phyloP scores from a whole-genome alignment of 75 land plant genomes.

The Pinus taeda region DNA sequence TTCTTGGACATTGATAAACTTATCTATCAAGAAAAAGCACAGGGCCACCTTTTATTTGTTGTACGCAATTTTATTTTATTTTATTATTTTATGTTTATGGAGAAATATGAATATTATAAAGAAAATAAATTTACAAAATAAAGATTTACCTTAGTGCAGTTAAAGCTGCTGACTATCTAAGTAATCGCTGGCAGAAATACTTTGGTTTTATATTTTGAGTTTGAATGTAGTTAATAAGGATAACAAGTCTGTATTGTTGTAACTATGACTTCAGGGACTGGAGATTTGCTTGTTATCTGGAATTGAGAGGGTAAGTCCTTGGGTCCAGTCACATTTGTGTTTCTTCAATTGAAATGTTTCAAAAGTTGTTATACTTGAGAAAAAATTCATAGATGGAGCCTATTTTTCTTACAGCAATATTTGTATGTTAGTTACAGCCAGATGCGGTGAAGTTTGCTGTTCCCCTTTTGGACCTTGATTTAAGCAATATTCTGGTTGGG shows the following conservation, averaged over 20 bases:
- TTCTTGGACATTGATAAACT: too few species aligned
- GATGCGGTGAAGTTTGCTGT: conserved; percentile 86
- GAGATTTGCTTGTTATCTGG: conserved; percentile 64
- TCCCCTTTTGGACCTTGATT: conserved; percentile 58
- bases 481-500: conserved; percentile 40
- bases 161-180: too few species aligned
- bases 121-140: too few species aligned
- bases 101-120: too few species aligned
- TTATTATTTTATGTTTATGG: too few species aligned
- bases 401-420: conserved; percentile 12
- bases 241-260: conserved; percentile 6
- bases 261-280: conserved; percentile 55
- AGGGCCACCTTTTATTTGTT: neutral
- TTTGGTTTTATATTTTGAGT: neutral
- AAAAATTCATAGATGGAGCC: neutral
- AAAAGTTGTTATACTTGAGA: neutral
- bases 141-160: too few species aligned
- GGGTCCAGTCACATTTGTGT: neutral
- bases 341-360: neutral
- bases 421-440: conserved; percentile 38
- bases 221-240: neutral
- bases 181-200: too few species aligned
- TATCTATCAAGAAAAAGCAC: neutral
- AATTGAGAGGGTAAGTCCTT: conserved; percentile 54
- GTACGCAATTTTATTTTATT: too few species aligned